A percentile compares a stretch with the other conserved stretches of the same genome.
phyloP scores from a whole-genome alignment of 2,329 filamentous ascomycete species.

The Chaetomiaceae sp. region DNA sequence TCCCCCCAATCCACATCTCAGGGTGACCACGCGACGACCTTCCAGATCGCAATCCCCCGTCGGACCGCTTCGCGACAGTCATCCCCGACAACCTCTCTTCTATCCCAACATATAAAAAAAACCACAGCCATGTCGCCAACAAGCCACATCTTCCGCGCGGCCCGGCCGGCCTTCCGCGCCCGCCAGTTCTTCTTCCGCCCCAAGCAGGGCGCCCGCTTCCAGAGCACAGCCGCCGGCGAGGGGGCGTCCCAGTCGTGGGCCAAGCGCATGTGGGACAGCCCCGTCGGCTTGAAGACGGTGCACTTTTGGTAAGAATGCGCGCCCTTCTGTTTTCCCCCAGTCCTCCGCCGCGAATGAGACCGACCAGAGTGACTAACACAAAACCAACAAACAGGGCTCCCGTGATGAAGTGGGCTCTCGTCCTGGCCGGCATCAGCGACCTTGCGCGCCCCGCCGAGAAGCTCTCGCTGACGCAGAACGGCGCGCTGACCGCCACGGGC shows the following conservation, averaged over 20 bases:
- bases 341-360: too few relatives aligned
- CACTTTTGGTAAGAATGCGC: constrained; percentile 79
- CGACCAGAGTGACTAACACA: not conserved
- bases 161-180: constrained; percentile 52
- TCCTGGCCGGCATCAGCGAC: constrained; percentile 87
- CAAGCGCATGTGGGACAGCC: constrained; percentile 78
- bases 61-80: too few relatives aligned
- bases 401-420: constrained; percentile 94
- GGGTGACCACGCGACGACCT: not conserved
- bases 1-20: not conserved
- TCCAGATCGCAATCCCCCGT: too few relatives aligned
- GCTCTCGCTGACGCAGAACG: constrained; percentile 89
- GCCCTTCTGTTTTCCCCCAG: not conserved
- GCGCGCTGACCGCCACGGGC: constrained; percentile 82
- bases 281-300: constrained; percentile 82
- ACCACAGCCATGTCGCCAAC: constrained; percentile 23
- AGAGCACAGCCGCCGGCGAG: constrained; percentile 55
- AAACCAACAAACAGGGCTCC: constrained; percentile 62
- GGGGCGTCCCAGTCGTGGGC: constrained; percentile 52
- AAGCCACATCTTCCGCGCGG: constrained; percentile 43
- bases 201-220: constrained; percentile 52
- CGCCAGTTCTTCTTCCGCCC: constrained; percentile 45
- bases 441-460: constrained; percentile 86
- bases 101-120: not conserved
- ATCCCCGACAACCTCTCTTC: too few relatives aligned